phyloP scores from a whole-genome alignment of 1,284 basidiomycete genomes.

The Leccinum griseonigrum region DNA sequence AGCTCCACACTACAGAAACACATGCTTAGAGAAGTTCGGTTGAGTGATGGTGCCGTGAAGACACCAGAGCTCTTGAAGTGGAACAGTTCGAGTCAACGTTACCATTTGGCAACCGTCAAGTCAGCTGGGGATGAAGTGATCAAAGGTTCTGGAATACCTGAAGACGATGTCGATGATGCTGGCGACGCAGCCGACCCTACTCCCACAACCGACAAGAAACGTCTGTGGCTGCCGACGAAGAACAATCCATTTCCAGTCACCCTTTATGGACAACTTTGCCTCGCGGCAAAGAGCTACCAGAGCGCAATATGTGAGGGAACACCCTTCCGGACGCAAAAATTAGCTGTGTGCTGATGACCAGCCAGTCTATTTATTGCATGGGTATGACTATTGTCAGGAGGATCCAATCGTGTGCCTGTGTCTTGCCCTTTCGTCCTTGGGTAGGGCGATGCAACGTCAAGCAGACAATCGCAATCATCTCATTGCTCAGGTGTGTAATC shows the following conservation, averaged over 20 bases:
- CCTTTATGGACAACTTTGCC: slow-evolving; percentile 87
- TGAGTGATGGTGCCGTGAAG: slow-evolving; percentile 60
- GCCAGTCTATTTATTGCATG: slow-evolving; percentile 86
- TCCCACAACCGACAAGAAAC: slow-evolving; percentile 32
- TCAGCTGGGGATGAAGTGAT: slow-evolving; percentile 25
- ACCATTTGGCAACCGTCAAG: slow-evolving; percentile 34
- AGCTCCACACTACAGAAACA: slow-evolving; percentile 78
- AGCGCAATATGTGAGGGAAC: slow-evolving; percentile 78
- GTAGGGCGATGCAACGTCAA: slow-evolving; percentile 90
- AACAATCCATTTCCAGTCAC: slow-evolving; percentile 73
- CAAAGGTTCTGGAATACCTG: slow-evolving; percentile 25
- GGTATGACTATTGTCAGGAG: slow-evolving; percentile 79
- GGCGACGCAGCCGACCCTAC: slow-evolving; percentile 14
- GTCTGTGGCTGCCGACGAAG: slow-evolving; percentile 56
- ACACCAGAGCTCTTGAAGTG: slow-evolving; percentile 59
- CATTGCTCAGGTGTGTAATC: slow-evolving; percentile 58
- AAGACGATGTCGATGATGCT: slow-evolving; percentile 32
- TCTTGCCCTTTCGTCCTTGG: slow-evolving; percentile 81
- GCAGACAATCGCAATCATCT: slow-evolving; percentile 93
- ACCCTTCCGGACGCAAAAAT: background rate
- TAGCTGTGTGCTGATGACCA: background rate
- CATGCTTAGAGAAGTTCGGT: slow-evolving; percentile 71
- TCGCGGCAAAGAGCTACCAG: slow-evolving; percentile 85
- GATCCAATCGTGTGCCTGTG: slow-evolving; percentile 86
- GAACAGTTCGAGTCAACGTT: slow-evolving; percentile 54